Evolutionary conservation across 75 land plant species (phyloP).

Genomic region (Pinus taeda): DNA sequence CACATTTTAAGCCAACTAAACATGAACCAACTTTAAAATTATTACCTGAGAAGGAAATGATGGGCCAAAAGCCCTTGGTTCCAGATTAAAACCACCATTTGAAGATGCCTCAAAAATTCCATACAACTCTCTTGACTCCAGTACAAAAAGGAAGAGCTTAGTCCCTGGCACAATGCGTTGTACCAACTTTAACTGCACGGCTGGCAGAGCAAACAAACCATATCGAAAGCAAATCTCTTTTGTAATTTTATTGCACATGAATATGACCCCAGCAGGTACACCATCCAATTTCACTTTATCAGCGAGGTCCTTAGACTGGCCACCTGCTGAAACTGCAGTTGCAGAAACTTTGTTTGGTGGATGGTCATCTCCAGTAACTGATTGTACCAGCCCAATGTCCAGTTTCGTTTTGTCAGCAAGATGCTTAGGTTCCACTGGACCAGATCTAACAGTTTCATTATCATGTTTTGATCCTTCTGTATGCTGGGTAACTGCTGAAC

Average conservation of each 20-base stretch:
- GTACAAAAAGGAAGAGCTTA: constrained; percentile 31
- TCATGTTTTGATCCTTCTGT: not conserved
- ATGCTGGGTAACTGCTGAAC: not conserved
- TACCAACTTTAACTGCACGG: constrained; percentile 5
- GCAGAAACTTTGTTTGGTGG: not conserved
- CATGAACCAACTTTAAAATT: too few relatives aligned
- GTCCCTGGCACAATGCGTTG: constrained; percentile 41
- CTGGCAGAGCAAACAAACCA: constrained; percentile 11
- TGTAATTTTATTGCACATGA: constrained; percentile 8
- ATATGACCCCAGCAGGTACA: constrained; percentile 17
- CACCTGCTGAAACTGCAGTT: not conserved
- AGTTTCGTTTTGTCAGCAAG: not conserved
- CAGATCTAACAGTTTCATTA: not conserved
- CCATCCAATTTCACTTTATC: not conserved
- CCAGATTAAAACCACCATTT: constrained; percentile 20
- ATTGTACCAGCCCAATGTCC: not conserved
- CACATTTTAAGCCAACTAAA: too few relatives aligned
- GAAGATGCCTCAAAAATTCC: constrained; percentile 41
- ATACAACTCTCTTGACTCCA: constrained; percentile 24
- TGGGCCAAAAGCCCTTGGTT: constrained; percentile 20
- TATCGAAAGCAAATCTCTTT: constrained; percentile 6
- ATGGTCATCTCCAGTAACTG: not conserved
- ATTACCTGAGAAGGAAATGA: constrained; percentile 1
- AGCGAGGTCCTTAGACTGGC: not conserved
- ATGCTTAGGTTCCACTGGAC: not conserved